phyloP scores from a whole-genome alignment of 2,329 filamentous ascomycete genomes.

The Fusarium tuaranense region DNA sequence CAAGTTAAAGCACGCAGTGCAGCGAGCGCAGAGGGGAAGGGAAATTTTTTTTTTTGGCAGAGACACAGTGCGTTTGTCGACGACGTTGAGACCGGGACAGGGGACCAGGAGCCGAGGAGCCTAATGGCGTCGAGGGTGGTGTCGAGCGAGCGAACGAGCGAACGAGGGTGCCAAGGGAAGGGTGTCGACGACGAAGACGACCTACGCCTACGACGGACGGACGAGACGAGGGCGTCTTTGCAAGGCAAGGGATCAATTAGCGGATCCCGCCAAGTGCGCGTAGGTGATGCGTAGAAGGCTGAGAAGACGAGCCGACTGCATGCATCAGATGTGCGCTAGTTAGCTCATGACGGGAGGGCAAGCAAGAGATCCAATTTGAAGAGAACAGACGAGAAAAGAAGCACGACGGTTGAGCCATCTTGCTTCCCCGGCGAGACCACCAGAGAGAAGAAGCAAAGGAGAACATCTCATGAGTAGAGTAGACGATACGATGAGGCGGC shows the following conservation, averaged over 20 bases:
- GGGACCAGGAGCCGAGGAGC: slow-evolving; percentile 38
- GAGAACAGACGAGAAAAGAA: slow-evolving; percentile 11
- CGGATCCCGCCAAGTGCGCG: slow-evolving; percentile 23
- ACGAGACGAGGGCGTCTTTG: slow-evolving; percentile 15
- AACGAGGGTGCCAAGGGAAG: slow-evolving; percentile 9
- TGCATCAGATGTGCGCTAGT: slow-evolving; percentile 31
- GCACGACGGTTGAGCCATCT: slow-evolving; percentile 15
- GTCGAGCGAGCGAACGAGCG: slow-evolving; percentile 16
- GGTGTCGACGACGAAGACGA: slow-evolving; percentile 2
- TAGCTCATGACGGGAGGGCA: slow-evolving; percentile 23
- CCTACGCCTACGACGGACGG: background rate
- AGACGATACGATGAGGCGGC: background rate
- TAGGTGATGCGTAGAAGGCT: slow-evolving; percentile 27
- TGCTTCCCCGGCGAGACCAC: background rate
- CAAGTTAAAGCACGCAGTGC: slow-evolving; percentile 20
- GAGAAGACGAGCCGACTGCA: slow-evolving; percentile 32
- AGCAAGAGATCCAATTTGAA: slow-evolving; percentile 4
- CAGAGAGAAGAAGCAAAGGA: slow-evolving; percentile 11
- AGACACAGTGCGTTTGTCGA: slow-evolving; percentile 32
- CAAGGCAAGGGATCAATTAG: slow-evolving; percentile 33
- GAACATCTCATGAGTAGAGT: background rate
- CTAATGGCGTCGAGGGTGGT: slow-evolving; percentile 33
- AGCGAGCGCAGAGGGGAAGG: slow-evolving; percentile 2
- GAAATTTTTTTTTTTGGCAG: slow-evolving; percentile 3
- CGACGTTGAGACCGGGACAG: slow-evolving; percentile 35